Percentiles rank a stretch among this genome's conserved stretches.
Evolutionary conservation across 495 filamentous ascomycete species (phyloP).

Genomic region (Penicillium canescens): DNA sequence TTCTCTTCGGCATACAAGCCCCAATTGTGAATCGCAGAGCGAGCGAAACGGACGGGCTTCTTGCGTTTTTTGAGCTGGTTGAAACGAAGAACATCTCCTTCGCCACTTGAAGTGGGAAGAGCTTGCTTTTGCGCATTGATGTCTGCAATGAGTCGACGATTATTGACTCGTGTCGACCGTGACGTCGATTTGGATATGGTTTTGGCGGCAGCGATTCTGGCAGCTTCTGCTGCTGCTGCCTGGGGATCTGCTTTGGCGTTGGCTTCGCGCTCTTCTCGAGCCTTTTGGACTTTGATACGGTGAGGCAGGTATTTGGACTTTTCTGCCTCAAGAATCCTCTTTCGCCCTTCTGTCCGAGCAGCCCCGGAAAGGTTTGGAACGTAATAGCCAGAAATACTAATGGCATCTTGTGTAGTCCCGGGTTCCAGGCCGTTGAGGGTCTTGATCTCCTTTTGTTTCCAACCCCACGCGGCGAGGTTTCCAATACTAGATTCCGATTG

Average conservation of each 20-base stretch:
- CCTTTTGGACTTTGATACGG: slow-evolving; percentile 90
- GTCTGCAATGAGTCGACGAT: slow-evolving; percentile 88
- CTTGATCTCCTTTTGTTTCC: slow-evolving; percentile 88
- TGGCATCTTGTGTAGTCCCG: slow-evolving; percentile 52
- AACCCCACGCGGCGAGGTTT: slow-evolving; percentile 77
- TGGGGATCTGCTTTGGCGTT: slow-evolving; percentile 71
- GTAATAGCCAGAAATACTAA: slow-evolving; percentile 84
- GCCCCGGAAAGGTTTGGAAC: slow-evolving; percentile 80
- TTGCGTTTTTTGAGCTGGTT: slow-evolving; percentile 99
- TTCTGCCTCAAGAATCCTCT: slow-evolving; percentile 92
- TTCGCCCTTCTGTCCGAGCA: slow-evolving; percentile 88
- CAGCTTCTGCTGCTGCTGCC: slow-evolving; percentile 62
- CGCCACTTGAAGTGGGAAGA: slow-evolving; percentile 64
- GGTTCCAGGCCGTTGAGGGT: slow-evolving; percentile 65
- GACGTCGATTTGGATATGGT: slow-evolving; percentile 75
- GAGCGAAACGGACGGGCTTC: slow-evolving; percentile 97
- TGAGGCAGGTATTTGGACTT: slow-evolving; percentile 98
- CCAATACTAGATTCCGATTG: slow-evolving; percentile 54
- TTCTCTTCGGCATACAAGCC: slow-evolving; percentile 97
- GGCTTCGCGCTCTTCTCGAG: slow-evolving; percentile 83
- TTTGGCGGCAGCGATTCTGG: slow-evolving; percentile 76
- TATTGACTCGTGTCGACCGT: slow-evolving; percentile 89
- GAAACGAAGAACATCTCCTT: slow-evolving; percentile 89
- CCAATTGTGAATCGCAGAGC: slow-evolving; percentile 99
- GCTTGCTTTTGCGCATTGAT: slow-evolving; percentile 92